phyloP scores from a whole-genome alignment of 768 basidiomycete genomes.

The Macrocybe gigantea region DNA sequence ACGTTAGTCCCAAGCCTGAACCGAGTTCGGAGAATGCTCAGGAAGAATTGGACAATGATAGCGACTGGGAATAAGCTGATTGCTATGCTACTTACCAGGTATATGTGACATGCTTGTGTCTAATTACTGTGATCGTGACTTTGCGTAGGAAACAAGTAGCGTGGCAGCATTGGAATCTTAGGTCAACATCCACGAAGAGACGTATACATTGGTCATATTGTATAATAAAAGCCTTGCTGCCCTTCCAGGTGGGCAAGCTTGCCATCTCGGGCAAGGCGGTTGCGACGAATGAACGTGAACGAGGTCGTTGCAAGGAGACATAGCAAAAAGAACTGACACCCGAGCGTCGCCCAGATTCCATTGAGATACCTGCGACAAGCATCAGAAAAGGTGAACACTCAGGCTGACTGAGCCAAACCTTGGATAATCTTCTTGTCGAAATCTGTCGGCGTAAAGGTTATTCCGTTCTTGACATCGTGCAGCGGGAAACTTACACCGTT shows the following conservation, averaged over 20 bases:
- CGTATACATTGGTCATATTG: too few relatives aligned
- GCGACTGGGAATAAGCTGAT: constrained; percentile 58
- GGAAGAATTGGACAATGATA: constrained; percentile 39
- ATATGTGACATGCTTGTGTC: too few relatives aligned
- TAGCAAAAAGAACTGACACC: constrained; percentile 37
- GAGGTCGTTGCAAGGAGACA: constrained; percentile 34
- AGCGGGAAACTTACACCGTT: constrained; percentile 34
- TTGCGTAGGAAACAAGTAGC: too few relatives aligned
- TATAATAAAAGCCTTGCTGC: too few relatives aligned
- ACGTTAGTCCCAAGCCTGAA: constrained; percentile 38
- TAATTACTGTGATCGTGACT: too few relatives aligned
- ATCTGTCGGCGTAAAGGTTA: too few relatives aligned
- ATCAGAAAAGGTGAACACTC: too few relatives aligned
- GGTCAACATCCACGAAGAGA: too few relatives aligned
- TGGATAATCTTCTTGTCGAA: too few relatives aligned
- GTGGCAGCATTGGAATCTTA: too few relatives aligned
- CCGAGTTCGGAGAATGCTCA: constrained; percentile 11
- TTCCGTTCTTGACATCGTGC: constrained; percentile 19
- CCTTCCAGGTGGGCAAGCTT: too few relatives aligned
- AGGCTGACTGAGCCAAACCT: too few relatives aligned
- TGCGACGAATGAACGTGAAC: constrained; percentile 28
- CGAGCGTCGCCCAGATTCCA: constrained; percentile 39
- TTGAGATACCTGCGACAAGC: constrained; percentile 33
- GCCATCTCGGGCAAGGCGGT: constrained; percentile 7
- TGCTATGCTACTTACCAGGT: background rate